These are phyloP conservation scores for Cryptosporidium meleagridis DNA, from an alignment of 169 alveolate genomes.

Conservation along the genomic window DNA sequence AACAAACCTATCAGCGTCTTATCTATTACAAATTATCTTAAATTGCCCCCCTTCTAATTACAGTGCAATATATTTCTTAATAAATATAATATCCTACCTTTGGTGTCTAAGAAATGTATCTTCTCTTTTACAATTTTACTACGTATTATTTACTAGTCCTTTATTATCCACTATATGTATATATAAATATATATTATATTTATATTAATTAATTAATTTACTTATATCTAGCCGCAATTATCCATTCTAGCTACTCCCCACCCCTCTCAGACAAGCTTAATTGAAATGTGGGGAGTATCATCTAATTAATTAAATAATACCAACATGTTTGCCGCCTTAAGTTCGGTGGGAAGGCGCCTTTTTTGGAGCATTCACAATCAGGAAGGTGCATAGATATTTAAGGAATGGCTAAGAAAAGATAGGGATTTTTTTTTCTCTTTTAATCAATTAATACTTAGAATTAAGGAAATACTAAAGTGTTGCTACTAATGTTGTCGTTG, in stretches of 20 bases:
- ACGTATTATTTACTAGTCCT: constrained; percentile 32
- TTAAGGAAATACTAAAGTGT: constrained; percentile 7
- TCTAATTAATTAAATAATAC: not conserved
- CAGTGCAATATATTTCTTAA: constrained; percentile 14
- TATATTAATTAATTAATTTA: no score
- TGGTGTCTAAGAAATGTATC: not conserved
- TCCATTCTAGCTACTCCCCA: constrained; percentile 5
- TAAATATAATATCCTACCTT: not conserved
- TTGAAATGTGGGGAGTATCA: not conserved
- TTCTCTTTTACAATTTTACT: not conserved
- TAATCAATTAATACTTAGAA: not conserved
- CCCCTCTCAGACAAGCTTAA: not conserved
- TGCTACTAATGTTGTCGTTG: not conserved
- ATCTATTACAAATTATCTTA: not conserved
- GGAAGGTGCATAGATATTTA: no score
- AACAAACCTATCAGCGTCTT: constrained; percentile 16
- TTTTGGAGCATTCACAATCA: no score
- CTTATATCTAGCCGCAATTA: constrained; percentile 7
- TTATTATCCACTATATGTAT: constrained; percentile 1
- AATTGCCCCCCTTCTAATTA: not conserved
- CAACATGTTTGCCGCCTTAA: not conserved
- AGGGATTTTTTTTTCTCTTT: not conserved
- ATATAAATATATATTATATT: no score
- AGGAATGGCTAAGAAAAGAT: not conserved
- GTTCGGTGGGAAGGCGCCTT: not conserved